Evolutionary conservation across 2,329 filamentous ascomycete species (phyloP), one percentile per base, ranked within the genome.

Genomic region (Colletotrichum salicis): DNA sequence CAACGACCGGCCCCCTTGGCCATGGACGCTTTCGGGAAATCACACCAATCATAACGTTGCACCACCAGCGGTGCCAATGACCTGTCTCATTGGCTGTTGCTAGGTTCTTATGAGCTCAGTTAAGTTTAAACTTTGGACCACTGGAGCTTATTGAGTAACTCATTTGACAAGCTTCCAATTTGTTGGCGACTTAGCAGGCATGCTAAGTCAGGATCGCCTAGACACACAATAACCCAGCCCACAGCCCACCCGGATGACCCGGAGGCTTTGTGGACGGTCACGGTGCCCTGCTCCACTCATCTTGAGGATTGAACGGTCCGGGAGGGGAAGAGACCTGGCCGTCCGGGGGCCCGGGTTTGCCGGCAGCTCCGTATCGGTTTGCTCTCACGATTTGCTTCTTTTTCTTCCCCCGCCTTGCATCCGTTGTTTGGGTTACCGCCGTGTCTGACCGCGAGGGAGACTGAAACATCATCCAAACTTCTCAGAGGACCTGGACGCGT

Each of bases 381-480:
- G 19, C 33, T 41, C 37, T 3, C 19, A 48, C 19, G 41, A 48
- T 48, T 48, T 22, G 41, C 41, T 48, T 48, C 41, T 48, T 11
- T 48, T 22, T 13, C 15, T 29, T 35, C 27, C 35, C 35, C 58
- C 52, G 31, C 56, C n/a, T 52, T 35, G 15, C 35, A 52, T 33
- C 62, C 51, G 68, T 41, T 62, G 57, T 67, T 67, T 67, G 64
- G 64, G 57, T 71, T 71, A 41, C 52, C 51, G 56, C 37, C n/a
- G 57, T 31, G 64, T 67, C 68, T 67, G 57, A 70, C 48, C 57
- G 51, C 51, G 29, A 61, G 27, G 56, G 37, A 48, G 22, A 61
- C 64, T 71, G 64, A 71, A 71, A 71, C 69, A 62, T 59, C 69
- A 24, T 71, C 69, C 64, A 58, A 58, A 62, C 48, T 58, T 24